Percentiles rank a stretch among this genome's conserved stretches.
Evolutionary conservation across 305 asterid species (phyloP).

Genomic region (Solanum chacoense): DNA sequence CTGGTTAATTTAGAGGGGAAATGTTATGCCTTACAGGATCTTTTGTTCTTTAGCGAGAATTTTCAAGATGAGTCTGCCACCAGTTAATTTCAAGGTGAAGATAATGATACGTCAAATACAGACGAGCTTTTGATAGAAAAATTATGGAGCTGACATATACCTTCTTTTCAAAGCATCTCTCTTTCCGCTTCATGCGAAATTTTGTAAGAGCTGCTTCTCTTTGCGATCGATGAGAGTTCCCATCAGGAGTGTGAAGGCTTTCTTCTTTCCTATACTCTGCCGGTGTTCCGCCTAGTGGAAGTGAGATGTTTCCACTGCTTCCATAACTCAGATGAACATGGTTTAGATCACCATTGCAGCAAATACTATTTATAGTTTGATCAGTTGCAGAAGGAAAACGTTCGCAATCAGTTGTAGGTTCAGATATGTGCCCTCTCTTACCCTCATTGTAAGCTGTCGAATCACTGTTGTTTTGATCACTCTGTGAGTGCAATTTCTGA

Average conservation of each 20-base stretch:
- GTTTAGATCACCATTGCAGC: slow-evolving; percentile 29
- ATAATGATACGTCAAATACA: background rate
- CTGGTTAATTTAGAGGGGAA: background rate
- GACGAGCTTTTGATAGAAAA: background rate
- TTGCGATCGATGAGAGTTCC: slow-evolving; percentile 39
- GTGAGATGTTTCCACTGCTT: slow-evolving; percentile 24
- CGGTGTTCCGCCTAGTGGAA: slow-evolving; percentile 13
- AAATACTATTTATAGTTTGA: slow-evolving; percentile 49
- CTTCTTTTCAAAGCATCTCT: slow-evolving; percentile 96
- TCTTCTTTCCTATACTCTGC: slow-evolving; percentile 47
- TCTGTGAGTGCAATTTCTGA: slow-evolving; percentile 23
- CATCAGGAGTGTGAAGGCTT: slow-evolving; percentile 29
- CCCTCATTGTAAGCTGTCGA: slow-evolving; percentile 32
- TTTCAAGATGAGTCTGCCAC: background rate
- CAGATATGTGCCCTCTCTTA: slow-evolving; percentile 21
- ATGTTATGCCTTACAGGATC: background rate
- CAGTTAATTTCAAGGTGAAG: background rate
- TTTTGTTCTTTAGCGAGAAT: background rate
- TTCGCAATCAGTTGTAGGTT: slow-evolving; percentile 19
- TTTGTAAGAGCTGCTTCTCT: slow-evolving; percentile 85
- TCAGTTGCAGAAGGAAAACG: slow-evolving; percentile 43
- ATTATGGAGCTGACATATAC: slow-evolving; percentile 19
- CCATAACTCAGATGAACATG: slow-evolving; percentile 23
- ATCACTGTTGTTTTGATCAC: slow-evolving; percentile 26
- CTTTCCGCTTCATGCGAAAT: slow-evolving; percentile 82